Evolutionary conservation across 2,329 filamentous ascomycete species (phyloP).

Genomic region (Canariomyces notabilis): DNA sequence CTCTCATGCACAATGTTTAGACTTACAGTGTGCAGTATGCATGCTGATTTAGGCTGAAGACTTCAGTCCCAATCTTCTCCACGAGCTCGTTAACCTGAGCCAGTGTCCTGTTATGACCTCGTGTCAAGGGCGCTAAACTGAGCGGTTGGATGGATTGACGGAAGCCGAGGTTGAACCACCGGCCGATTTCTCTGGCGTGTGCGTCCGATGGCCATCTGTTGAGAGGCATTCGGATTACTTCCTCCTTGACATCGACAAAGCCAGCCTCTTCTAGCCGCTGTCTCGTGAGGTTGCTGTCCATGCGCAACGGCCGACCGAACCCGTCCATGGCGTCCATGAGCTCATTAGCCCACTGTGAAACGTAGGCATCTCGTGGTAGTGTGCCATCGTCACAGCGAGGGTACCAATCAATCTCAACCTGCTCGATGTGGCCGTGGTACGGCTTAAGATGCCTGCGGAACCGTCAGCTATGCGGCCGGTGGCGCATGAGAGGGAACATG

Average conservation of each 20-base stretch:
- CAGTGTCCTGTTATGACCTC: constrained; percentile 54
- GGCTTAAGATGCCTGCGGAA: constrained; percentile 68
- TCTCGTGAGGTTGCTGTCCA: constrained; percentile 48
- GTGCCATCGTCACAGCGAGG: constrained; percentile 67
- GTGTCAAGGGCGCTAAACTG: constrained; percentile 67
- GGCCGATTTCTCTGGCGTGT: constrained; percentile 62
- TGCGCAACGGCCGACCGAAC: constrained; percentile 60
- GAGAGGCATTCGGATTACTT: constrained; percentile 63
- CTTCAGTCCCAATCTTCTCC: constrained; percentile 59
- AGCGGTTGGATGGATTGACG: constrained; percentile 68
- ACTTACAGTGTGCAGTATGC: constrained; percentile 75
- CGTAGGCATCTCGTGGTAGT: constrained; percentile 50
- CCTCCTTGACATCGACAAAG: constrained; percentile 73
- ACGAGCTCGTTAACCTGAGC: constrained; percentile 61
- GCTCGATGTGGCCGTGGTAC: constrained; percentile 71
- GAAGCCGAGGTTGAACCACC: constrained; percentile 80
- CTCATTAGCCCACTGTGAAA: constrained; percentile 65
- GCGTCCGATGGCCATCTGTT: constrained; percentile 67
- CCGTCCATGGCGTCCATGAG: constrained; percentile 63
- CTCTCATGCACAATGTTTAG: not conserved
- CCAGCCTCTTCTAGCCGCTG: constrained; percentile 62
- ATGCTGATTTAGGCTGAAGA: constrained; percentile 62
- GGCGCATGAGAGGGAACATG: not conserved
- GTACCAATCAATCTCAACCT: constrained; percentile 81
- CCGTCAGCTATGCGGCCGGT: constrained; percentile 18